Percentiles rank a stretch among this genome's conserved stretches.
Evolutionary conservation across 2,329 filamentous ascomycete genomes (phyloP).

Genomic region (Xylaria sp.): DNA sequence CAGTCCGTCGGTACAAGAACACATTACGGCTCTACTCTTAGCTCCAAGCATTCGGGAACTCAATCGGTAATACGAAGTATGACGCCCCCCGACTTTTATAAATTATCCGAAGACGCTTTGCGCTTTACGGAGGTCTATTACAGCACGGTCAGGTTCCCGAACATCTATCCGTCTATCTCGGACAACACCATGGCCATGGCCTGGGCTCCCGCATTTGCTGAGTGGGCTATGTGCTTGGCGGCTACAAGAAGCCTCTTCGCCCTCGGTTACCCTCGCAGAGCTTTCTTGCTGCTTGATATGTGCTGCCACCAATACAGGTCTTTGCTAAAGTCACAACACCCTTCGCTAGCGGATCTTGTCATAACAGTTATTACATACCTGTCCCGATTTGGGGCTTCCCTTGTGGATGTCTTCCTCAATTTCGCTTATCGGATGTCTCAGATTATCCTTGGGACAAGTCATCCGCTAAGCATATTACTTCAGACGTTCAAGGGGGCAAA

Average conservation of each 20-base stretch:
- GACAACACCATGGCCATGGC: not conserved
- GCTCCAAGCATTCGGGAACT: not conserved
- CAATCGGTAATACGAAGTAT: not conserved
- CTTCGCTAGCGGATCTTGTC: constrained; percentile 1
- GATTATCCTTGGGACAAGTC: constrained; percentile 5
- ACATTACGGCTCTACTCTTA: not conserved
- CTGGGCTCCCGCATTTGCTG: not conserved
- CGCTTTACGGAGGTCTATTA: constrained; percentile 6
- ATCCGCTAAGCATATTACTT: constrained; percentile 15
- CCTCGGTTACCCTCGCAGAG: not conserved
- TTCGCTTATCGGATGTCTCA: constrained; percentile 14
- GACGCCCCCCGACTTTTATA: constrained; percentile 19
- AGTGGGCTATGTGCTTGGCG: not conserved
- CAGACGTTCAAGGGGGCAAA: not conserved
- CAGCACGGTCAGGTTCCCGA: not conserved
- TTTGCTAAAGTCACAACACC: not conserved
- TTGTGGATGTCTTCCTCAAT: not conserved
- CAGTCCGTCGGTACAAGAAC: not conserved
- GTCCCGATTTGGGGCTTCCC: not conserved
- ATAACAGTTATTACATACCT: not conserved
- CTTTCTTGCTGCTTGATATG: constrained; percentile 12
- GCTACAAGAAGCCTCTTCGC: constrained; percentile 1
- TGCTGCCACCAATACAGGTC: constrained; percentile 19
- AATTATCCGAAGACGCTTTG: constrained; percentile 2
- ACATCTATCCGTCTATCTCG: not conserved